Percentiles rank a stretch among this genome's conserved stretches.
Conservation (phyloP, 2,329 filamentous ascomycete genomes). For the Pseudogymnoascus sp. region DNA sequence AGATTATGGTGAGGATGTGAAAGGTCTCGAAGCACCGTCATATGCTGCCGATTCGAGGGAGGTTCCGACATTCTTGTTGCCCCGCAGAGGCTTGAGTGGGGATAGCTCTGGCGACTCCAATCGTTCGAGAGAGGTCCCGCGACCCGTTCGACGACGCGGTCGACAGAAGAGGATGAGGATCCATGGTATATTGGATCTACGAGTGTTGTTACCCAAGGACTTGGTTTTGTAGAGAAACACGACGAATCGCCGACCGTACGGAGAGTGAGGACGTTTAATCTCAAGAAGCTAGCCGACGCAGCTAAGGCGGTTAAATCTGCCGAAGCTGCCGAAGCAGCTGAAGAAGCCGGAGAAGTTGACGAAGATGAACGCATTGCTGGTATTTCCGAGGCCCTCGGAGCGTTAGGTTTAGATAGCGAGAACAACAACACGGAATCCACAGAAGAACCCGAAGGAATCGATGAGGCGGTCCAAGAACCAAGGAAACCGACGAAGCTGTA, state of each 20-base stretch:
- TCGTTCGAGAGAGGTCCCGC: not conserved
- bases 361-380: not conserved
- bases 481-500: not conserved
- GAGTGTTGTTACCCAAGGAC: not conserved
- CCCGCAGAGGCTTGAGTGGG: not conserved
- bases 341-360: not conserved
- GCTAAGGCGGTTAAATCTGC: not conserved
- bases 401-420: not conserved
- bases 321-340: not conserved
- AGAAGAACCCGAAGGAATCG: not conserved
- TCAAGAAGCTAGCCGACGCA: not conserved
- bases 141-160: not conserved
- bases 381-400: not conserved
- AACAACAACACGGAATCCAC: not conserved
- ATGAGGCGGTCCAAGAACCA: not conserved
- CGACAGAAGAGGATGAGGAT: not conserved
- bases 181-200: not conserved
- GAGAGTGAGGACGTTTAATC: not conserved
- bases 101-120: not conserved
- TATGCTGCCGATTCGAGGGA: not conserved
- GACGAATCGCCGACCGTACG: not conserved
- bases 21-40: not conserved
- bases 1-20: not conserved
- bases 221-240: not conserved
- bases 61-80: not conserved